Conservation (phyloP, 495 filamentous ascomycete genomes). For the Extremus antarcticus region DNA sequence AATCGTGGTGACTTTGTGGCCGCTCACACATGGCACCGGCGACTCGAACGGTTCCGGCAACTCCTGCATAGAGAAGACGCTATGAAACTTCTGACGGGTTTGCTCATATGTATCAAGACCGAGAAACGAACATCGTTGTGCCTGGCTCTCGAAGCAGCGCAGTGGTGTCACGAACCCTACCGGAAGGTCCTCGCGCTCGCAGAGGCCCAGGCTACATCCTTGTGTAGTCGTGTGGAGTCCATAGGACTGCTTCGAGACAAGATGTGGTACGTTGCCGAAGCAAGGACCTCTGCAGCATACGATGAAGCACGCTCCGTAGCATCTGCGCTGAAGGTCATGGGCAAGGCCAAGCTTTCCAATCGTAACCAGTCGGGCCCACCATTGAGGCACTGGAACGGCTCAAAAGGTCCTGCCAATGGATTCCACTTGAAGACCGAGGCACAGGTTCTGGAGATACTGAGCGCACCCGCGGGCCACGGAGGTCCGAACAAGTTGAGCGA, state of each 20-base stretch:
- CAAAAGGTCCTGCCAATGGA: constrained; percentile 48
- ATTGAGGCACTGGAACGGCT: constrained; percentile 25
- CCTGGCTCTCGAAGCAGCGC: neutral
- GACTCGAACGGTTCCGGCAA: neutral
- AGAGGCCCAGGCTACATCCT: neutral
- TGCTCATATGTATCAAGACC: neutral
- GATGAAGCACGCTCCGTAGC: constrained; percentile 83
- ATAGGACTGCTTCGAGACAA: constrained; percentile 56
- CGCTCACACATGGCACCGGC: neutral
- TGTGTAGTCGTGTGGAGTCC: neutral
- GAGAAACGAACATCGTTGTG: neutral
- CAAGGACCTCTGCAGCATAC: constrained; percentile 80
- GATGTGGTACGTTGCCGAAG: constrained; percentile 98
- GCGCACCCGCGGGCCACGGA: constrained; percentile 70
- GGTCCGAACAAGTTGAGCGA: constrained; percentile 93
- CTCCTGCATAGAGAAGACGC: neutral
- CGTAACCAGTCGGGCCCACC: constrained; percentile 24
- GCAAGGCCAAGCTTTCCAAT: constrained; percentile 39
- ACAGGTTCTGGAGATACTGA: constrained; percentile 79
- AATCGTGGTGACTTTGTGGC: neutral
- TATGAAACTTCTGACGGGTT: neutral
- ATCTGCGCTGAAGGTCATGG: constrained; percentile 85
- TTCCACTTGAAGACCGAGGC: constrained; percentile 75
- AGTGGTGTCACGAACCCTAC: neutral
- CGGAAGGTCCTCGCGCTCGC: neutral